Evolutionary conservation across 306 rosid species (phyloP).

Genomic region (Fragaria nilgerrensis): DNA sequence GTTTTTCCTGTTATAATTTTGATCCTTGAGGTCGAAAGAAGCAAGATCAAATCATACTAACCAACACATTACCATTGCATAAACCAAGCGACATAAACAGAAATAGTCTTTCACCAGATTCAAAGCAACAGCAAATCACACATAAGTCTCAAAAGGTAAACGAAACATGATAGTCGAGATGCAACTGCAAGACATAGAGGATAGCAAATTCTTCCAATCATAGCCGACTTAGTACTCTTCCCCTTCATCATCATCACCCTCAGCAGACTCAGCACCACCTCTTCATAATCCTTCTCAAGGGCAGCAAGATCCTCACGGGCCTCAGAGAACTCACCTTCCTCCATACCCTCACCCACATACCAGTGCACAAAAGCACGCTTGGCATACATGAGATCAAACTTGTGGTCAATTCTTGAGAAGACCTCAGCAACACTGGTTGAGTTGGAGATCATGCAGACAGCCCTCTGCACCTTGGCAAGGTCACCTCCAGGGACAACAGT

Average conservation of each 20-base stretch:
- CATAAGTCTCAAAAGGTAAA: neutral
- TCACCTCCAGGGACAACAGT: conserved; percentile 95
- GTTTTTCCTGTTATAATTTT: neutral
- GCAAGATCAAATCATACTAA: neutral
- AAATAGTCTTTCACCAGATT: neutral
- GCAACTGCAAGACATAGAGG: neutral
- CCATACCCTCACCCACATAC: conserved; percentile 99
- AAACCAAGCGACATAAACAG: neutral
- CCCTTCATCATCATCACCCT: conserved; percentile 66
- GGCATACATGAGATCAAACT: conserved; percentile 90
- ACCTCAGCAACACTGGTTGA: conserved; percentile 94
- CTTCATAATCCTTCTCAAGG: conserved; percentile 89
- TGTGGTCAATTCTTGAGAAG: conserved; percentile 81
- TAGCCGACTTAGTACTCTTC: conserved; percentile 48
- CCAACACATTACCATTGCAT: neutral
- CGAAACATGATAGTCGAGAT: neutral
- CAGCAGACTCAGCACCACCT: conserved; percentile 90
- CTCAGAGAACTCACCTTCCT: conserved; percentile 94
- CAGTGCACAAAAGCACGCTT: conserved; percentile 93
- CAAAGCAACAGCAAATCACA: neutral
- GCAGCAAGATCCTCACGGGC: conserved; percentile 98
- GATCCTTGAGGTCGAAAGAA: neutral
- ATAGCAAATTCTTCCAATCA: neutral
- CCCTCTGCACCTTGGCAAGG: conserved; percentile 93
- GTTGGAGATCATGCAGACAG: conserved; percentile 89